Evolutionary conservation across 73 alveolate species (phyloP).

Genomic region (Stentor coeruleus): DNA sequence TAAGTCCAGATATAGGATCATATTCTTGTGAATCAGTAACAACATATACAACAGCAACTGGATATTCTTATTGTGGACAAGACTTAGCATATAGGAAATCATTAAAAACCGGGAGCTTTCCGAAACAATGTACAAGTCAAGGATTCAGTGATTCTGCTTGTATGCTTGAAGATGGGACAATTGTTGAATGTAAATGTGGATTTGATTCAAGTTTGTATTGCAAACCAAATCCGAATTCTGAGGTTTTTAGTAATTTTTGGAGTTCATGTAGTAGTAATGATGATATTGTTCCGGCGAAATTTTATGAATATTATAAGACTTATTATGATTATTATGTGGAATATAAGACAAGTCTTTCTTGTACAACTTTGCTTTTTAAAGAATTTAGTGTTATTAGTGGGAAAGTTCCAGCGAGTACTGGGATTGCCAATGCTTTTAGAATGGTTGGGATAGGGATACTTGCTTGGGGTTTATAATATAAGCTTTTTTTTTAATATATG

Average conservation of each 20-base stretch:
- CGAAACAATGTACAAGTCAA: background rate
- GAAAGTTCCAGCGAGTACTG: background rate
- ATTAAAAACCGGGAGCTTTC: background rate
- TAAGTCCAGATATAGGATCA: background rate
- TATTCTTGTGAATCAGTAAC: background rate
- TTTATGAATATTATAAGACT: background rate
- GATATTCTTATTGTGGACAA: background rate
- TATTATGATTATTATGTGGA: slow-evolving; percentile 16
- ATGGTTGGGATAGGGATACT: no score
- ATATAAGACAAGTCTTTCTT: background rate
- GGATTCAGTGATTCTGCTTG: background rate
- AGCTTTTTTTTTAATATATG: no score
- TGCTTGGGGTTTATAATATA: no score
- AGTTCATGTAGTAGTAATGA: background rate
- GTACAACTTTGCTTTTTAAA: background rate
- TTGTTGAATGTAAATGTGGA: slow-evolving; percentile 18
- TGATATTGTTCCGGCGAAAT: background rate
- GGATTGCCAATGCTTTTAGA: no score
- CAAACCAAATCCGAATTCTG: background rate
- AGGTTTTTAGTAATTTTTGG: slow-evolving; percentile 2
- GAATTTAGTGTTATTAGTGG: background rate
- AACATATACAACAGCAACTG: background rate
- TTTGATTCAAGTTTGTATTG: background rate
- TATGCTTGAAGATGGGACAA: background rate
- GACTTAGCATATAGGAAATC: background rate